Evolutionary conservation across 139 green algal genomes (phyloP).

Genomic region (Haematococcus sp.): DNA sequence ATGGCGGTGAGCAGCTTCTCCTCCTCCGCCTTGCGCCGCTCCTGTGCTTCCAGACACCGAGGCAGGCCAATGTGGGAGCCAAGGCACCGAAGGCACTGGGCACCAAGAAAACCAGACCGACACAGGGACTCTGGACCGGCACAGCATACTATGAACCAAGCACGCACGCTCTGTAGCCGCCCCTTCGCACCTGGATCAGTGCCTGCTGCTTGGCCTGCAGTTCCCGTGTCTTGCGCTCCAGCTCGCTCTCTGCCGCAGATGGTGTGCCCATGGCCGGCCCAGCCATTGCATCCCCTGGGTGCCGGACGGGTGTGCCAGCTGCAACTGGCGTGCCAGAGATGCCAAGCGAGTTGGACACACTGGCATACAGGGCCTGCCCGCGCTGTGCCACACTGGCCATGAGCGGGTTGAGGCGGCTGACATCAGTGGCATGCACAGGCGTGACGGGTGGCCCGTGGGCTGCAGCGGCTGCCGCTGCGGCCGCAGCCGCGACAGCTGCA

Average conservation of each 20-base stretch:
- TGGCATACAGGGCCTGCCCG: slow-evolving; percentile 4
- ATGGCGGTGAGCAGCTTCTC: slow-evolving; percentile 77
- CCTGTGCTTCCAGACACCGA: slow-evolving; percentile 24
- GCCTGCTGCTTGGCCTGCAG: slow-evolving; percentile 83
- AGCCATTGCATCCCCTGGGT: background rate
- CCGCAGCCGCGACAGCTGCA: background rate
- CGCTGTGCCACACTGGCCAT: too few relatives aligned
- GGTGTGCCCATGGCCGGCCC: background rate
- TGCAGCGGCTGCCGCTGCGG: too few relatives aligned
- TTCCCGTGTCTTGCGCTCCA: slow-evolving; percentile 74
- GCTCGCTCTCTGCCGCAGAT: slow-evolving; percentile 40
- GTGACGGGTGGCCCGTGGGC: background rate
- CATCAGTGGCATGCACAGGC: background rate
- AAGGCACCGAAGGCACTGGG: too few relatives aligned
- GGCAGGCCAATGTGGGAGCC: background rate
- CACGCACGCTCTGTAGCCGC: background rate
- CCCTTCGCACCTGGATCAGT: slow-evolving; percentile 52
- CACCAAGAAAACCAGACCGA: too few relatives aligned
- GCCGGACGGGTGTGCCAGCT: background rate
- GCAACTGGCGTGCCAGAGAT: background rate
- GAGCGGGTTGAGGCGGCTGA: background rate
- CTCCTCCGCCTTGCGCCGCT: slow-evolving; percentile 85
- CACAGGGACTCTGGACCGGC: background rate
- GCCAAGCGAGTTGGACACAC: background rate
- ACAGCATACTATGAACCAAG: background rate